A percentile compares a stretch with the other conserved stretches of the same genome.
Evolutionary conservation across 2,329 filamentous ascomycete species (phyloP).

Genomic region (Apiospora koreana): DNA sequence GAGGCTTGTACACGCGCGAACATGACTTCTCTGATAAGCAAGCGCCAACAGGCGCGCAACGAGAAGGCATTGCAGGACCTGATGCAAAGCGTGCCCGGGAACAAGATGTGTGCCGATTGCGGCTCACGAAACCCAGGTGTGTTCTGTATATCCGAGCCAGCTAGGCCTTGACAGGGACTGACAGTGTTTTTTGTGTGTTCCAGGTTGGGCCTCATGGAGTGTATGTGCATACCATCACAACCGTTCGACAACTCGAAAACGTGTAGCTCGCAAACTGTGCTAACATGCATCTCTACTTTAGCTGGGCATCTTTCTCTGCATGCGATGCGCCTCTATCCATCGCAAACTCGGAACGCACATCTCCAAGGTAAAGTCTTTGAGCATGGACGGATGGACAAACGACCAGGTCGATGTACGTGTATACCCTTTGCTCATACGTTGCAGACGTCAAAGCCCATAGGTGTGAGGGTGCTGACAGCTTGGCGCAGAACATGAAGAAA

Average conservation of each 20-base stretch:
- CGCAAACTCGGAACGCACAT: slow-evolving; percentile 97
- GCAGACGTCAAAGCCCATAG: not conserved
- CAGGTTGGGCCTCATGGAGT: slow-evolving; percentile 96
- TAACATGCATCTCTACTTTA: slow-evolving; percentile 40
- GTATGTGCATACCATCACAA: slow-evolving; percentile 53
- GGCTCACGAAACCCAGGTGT: slow-evolving; percentile 86
- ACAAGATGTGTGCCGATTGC: slow-evolving; percentile 94
- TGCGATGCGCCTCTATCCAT: slow-evolving; percentile 94
- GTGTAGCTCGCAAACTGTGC: slow-evolving; percentile 10
- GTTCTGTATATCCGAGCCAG: slow-evolving; percentile 28
- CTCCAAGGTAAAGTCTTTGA: slow-evolving; percentile 97
- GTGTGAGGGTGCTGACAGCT: not conserved
- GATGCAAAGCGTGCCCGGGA: slow-evolving; percentile 79
- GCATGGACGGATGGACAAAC: slow-evolving; percentile 95
- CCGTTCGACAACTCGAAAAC: not conserved
- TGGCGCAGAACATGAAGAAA: slow-evolving; percentile 82
- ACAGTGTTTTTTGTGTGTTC: slow-evolving; percentile 12
- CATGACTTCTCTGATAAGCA: slow-evolving; percentile 80
- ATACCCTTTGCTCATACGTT: not conserved
- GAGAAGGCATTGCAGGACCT: slow-evolving; percentile 90
- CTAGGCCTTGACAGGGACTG: not conserved
- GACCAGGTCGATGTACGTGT: slow-evolving; percentile 89
- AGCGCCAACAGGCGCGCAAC: slow-evolving; percentile 97
- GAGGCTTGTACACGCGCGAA: slow-evolving; percentile 15
- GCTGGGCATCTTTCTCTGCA: slow-evolving; percentile 95